Evolutionary conservation across 2,329 filamentous ascomycete genomes (phyloP).

Genomic region (Metarhizium sp.): DNA sequence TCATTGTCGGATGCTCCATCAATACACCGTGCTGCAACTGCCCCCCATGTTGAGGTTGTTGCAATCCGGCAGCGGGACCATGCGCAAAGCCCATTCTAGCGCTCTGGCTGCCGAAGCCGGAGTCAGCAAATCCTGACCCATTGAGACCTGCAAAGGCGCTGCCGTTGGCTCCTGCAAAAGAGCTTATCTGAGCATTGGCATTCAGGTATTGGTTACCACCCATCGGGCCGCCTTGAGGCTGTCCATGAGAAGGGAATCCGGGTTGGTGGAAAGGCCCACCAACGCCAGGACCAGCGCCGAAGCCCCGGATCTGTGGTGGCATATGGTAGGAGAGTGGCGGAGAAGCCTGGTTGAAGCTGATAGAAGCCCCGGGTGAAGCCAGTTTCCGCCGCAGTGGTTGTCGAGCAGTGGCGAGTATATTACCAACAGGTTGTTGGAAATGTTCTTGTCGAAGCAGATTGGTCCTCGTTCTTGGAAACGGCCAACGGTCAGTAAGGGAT

Average conservation of each 20-base stretch:
- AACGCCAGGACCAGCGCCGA: conserved; percentile 27
- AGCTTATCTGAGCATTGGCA: conserved; percentile 57
- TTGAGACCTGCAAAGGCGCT: conserved; percentile 48
- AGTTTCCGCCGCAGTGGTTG: neutral
- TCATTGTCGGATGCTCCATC: conserved; percentile 32
- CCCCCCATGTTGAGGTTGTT: conserved; percentile 47
- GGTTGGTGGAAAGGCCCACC: conserved; percentile 32
- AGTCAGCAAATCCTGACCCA: conserved; percentile 50
- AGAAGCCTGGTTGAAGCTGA: neutral
- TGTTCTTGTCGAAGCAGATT: neutral
- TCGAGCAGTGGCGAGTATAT: neutral
- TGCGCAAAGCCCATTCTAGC: conserved; percentile 82
- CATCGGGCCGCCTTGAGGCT: conserved; percentile 43
- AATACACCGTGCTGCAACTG: conserved; percentile 31
- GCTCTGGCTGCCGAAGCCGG: conserved; percentile 76
- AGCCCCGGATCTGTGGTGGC: conserved; percentile 30
- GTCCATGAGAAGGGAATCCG: conserved; percentile 43
- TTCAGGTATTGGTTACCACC: conserved; percentile 64
- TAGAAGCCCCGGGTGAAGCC: neutral
- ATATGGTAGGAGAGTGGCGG: conserved; percentile 12
- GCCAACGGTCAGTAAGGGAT: neutral
- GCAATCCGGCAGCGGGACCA: conserved; percentile 44
- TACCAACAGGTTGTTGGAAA: neutral
- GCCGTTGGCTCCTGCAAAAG: conserved; percentile 49
- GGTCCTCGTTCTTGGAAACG: neutral